Evolutionary conservation across 495 filamentous ascomycete species (phyloP).

Genomic region (Penicillium cinerascens): DNA sequence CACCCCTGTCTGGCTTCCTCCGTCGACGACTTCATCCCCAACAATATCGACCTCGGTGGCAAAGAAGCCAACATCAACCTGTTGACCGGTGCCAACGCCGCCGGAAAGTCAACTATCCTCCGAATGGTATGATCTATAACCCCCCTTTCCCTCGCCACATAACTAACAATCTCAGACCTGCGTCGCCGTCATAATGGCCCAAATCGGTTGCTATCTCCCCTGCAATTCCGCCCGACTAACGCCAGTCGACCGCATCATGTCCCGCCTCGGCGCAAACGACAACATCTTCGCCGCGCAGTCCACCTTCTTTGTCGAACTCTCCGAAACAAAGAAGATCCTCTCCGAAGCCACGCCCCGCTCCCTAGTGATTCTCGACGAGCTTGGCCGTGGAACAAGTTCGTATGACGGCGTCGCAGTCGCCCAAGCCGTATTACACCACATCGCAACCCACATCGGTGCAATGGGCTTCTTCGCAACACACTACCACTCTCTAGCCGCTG

Average conservation of each 20-base stretch:
- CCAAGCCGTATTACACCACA: constrained; percentile 91
- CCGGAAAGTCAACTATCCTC: constrained; percentile 96
- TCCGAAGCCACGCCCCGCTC: constrained; percentile 91
- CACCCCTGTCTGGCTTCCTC: constrained; percentile 91
- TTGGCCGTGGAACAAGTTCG: constrained; percentile 88
- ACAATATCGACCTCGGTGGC: constrained; percentile 87
- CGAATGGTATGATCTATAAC: constrained; percentile 69
- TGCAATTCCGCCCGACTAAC: constrained; percentile 81
- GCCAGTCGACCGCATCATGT: constrained; percentile 97
- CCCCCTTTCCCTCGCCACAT: not conserved
- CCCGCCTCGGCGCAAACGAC: constrained; percentile 94
- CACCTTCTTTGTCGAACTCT: constrained; percentile 97
- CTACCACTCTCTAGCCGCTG: constrained; percentile 88
- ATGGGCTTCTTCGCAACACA: constrained; percentile 98
- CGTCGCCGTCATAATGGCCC: constrained; percentile 96
- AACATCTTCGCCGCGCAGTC: constrained; percentile 98
- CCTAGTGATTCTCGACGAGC: constrained; percentile 95
- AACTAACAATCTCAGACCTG: constrained; percentile 60
- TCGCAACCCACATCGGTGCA: constrained; percentile 89
- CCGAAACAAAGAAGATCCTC: constrained; percentile 98
- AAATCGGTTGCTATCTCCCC: constrained; percentile 92
- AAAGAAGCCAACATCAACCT: constrained; percentile 77
- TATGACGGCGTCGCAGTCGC: constrained; percentile 97
- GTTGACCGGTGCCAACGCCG: constrained; percentile 94
- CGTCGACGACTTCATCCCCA: constrained; percentile 94